Evolutionary conservation across 805 yeast species (phyloP), one percentile per base, ranked within the genome.

Genomic region (Pichia eremophila): DNA sequence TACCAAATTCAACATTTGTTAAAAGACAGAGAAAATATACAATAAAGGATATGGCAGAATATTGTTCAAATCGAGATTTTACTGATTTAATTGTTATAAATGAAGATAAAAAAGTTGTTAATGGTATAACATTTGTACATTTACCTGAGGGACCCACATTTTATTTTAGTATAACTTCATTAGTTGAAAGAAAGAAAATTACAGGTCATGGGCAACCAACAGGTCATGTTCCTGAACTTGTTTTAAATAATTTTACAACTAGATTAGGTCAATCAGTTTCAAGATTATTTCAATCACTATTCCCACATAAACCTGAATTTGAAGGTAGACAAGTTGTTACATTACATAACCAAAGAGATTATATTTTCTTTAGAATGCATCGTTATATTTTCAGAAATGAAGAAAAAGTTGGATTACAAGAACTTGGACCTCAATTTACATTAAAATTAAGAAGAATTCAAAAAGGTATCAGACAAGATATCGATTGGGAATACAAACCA

Each of bases 311-410:
- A 51, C 99, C 99, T 1, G 97, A 93, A 61, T 78, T 93, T 57
- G 85, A 85, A 64, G 99, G 99, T 29, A 77, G 99, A 59, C 97
- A 93, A 63, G 99, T 88, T 41, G 83, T 93, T 29, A 93, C 99
- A 0, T 68, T 93, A 61, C 99, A 93, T 64, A 93, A 93, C 63
- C 99, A 93, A 65, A 77, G 99, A 72, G 99, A 93, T 65, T 93
- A 75, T 63, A 85, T 93, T 40, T 93, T 93, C 59, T 91, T 93
- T 74, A 78, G 99, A 69, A 79, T 97, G 68, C 99, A 93, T 62
- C 77, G 99, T 59, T 93, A 93, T 58, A 71, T 88, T 1, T 93
- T 93, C 69, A 75, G 78, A 60, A 85, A 88, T 62, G 96, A 89
- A 55, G 95, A 88, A 64, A 82, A 80, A 57, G 97, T 91, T 2